Conservation (phyloP, 2,329 filamentous ascomycete genomes). For the Fusarium kyushuense region DNA sequence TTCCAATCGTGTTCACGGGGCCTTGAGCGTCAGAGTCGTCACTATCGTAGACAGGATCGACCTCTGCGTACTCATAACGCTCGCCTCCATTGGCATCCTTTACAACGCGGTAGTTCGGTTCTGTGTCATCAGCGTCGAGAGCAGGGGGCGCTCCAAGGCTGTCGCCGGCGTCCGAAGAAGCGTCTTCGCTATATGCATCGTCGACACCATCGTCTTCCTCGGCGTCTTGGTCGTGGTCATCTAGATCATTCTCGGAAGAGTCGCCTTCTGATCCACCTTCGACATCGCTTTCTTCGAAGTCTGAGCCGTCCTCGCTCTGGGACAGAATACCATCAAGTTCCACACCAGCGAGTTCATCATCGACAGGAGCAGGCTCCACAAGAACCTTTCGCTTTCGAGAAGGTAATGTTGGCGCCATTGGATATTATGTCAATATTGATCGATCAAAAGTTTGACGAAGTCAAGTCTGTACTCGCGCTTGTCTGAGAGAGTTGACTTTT, state of each 20-base stretch:
- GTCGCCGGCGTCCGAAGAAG: slow-evolving; percentile 54
- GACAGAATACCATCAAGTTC: slow-evolving; percentile 69
- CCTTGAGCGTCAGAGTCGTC: slow-evolving; percentile 89
- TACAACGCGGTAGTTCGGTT: slow-evolving; percentile 65
- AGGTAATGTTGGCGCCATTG: slow-evolving; percentile 40
- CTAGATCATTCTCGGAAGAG: slow-evolving; percentile 36
- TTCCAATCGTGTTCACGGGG: slow-evolving; percentile 89
- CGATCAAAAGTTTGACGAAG: slow-evolving; percentile 9
- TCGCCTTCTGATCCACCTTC: slow-evolving; percentile 53
- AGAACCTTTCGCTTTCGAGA: slow-evolving; percentile 46
- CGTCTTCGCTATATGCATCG: slow-evolving; percentile 47
- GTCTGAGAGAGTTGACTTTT: slow-evolving; percentile 10
- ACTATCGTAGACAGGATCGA: slow-evolving; percentile 94
- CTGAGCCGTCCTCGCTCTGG: slow-evolving; percentile 68
- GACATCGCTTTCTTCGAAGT: slow-evolving; percentile 58
- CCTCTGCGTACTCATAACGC: slow-evolving; percentile 92
- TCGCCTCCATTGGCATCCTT: slow-evolving; percentile 91
- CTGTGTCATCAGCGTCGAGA: slow-evolving; percentile 57
- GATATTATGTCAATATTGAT: not conserved
- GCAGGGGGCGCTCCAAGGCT: slow-evolving; percentile 44
- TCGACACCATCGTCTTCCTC: slow-evolving; percentile 46
- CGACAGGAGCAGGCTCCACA: slow-evolving; percentile 22
- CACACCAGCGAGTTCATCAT: slow-evolving; percentile 56
- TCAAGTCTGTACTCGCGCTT: not conserved
- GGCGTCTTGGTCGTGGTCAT: slow-evolving; percentile 59